phyloP scores from a whole-genome alignment of 176 grass and related monocot genomes.

The Hordeum vulgare region MorexV3_pseudomolecules_assembly NC_058521.1:96678020-96678519 shows the following conservation, averaged over 20 bases:
- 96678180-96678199: constrained; percentile 6
- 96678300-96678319: constrained; percentile 13
- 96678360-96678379: constrained; percentile 24
- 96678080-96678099: constrained; percentile 10
- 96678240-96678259: constrained; percentile 15
- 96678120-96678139: constrained; percentile 1
- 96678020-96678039: not conserved
- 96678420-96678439: not conserved
- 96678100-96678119: not conserved
- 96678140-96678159: not conserved
- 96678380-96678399: constrained; percentile 9
- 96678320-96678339: not conserved
- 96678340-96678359: not conserved
- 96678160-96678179: not conserved
- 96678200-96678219: not conserved
- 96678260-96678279: constrained; percentile 14
- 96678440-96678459: not conserved
- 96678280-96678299: constrained; percentile 16
- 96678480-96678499: not conserved
- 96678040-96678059: not conserved
- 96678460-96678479: not conserved
- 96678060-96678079: constrained; percentile 7
- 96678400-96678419: constrained; percentile 16
- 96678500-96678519: not conserved
- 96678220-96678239: constrained; percentile 22